A percentile compares a stretch with the other conserved stretches of the same genome.
These are phyloP conservation scores for Galerina marginata DNA, from an alignment of 768 basidiomycete genomes.

Conservation along the genomic window DNA sequence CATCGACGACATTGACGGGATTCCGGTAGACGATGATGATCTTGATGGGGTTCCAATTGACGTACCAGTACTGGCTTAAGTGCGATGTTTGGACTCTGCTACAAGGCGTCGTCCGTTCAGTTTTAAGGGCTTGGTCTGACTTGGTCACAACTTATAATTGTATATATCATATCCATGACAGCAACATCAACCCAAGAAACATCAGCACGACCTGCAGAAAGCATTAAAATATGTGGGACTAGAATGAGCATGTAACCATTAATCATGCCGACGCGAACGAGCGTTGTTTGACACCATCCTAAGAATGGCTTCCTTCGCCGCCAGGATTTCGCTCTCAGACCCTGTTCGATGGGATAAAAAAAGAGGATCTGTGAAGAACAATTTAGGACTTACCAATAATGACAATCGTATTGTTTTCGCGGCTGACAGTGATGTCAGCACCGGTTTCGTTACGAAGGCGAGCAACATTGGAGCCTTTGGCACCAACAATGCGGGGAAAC, in stretches of 20 bases:
- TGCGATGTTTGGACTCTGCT: neutral
- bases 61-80: conserved; percentile 7
- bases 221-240: conserved; percentile 5
- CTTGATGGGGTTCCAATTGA: conserved; percentile 52
- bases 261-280: conserved; percentile 47
- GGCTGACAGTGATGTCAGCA: conserved; percentile 89
- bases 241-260: conserved; percentile 20
- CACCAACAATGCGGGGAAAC: conserved; percentile 93
- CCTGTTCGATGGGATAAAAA: conserved; percentile 45
- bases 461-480: conserved; percentile 89
- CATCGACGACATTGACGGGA: conserved; percentile 34
- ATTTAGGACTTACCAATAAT: conserved; percentile 70
- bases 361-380: neutral
- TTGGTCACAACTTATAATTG: neutral
- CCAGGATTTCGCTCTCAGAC: conserved; percentile 65
- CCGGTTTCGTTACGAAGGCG: conserved; percentile 89
- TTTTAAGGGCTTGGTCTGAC: too few species aligned
- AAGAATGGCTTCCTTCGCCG: conserved; percentile 81
- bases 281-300: conserved; percentile 53
- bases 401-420: conserved; percentile 86
- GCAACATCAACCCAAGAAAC: conserved; percentile 7
- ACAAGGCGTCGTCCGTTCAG: too few species aligned
- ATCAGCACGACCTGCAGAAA: conserved; percentile 9
- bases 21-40: conserved; percentile 38
- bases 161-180: conserved; percentile 1